Percentiles rank a stretch among this genome's conserved stretches.
Evolutionary conservation across 345 rosid genomes (phyloP).

Genomic region (Hevea brasiliensis): DNA sequence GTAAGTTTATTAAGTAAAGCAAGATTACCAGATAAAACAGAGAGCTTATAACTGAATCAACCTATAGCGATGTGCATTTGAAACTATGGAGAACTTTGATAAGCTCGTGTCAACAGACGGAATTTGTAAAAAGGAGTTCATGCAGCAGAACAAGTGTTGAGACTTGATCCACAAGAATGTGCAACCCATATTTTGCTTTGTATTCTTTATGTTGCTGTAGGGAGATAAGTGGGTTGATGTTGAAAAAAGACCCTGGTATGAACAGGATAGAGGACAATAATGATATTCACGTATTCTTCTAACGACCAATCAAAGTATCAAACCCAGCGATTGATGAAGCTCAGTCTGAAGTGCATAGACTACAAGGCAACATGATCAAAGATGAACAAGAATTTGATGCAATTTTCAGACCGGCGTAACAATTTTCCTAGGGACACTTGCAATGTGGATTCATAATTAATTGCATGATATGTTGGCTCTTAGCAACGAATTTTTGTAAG

Average conservation of each 20-base stretch:
- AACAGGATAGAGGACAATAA: constrained; percentile 77
- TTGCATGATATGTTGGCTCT: too few species aligned
- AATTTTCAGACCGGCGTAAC: too few species aligned
- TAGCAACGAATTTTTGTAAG: too few species aligned
- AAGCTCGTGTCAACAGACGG: constrained; percentile 57
- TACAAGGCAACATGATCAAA: constrained; percentile 49
- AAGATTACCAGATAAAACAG: constrained; percentile 62
- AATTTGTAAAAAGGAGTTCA: constrained; percentile 52
- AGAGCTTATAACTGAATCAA: constrained; percentile 48
- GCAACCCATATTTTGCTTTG: constrained; percentile 64
- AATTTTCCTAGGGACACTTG: too few species aligned
- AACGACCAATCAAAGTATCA: constrained; percentile 64
- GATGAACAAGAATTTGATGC: constrained; percentile 26
- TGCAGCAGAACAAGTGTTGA: constrained; percentile 63
- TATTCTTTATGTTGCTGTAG: constrained; percentile 65
- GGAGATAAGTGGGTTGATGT: constrained; percentile 54
- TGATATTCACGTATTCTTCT: constrained; percentile 51
- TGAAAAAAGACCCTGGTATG: constrained; percentile 67
- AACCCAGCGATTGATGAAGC: constrained; percentile 35
- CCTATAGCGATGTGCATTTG: constrained; percentile 29
- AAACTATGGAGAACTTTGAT: constrained; percentile 87
- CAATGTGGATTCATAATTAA: too few species aligned
- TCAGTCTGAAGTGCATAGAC: constrained; percentile 43
- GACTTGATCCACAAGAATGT: constrained; percentile 53
- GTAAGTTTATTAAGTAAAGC: constrained; percentile 74